Percentiles rank a stretch among this genome's conserved stretches.
These are phyloP conservation scores for Aspergillus spinulosporus DNA, from an alignment of 2,329 filamentous ascomycete species.

Conservation along the genomic window DNA sequence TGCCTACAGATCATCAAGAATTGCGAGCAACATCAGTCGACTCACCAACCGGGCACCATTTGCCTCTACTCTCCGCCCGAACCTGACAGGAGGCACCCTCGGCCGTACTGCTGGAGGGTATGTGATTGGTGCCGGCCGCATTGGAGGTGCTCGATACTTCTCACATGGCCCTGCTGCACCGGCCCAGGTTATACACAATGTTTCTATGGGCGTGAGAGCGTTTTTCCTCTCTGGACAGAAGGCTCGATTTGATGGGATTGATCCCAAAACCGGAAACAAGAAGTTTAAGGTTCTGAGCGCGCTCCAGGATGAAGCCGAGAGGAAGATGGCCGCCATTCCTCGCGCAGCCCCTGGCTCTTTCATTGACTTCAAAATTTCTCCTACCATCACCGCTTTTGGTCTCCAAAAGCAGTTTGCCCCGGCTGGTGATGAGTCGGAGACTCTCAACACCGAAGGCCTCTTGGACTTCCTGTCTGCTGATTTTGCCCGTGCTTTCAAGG, in stretches of 20 bases:
- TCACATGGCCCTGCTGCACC: slow-evolving; percentile 82
- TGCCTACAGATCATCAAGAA: slow-evolving; percentile 57
- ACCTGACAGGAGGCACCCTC: slow-evolving; percentile 83
- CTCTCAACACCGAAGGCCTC: slow-evolving; percentile 78
- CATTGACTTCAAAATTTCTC: slow-evolving; percentile 84
- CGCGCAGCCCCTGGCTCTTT: slow-evolving; percentile 68
- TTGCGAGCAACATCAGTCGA: slow-evolving; percentile 58
- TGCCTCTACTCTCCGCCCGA: slow-evolving; percentile 83
- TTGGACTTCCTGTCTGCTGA: slow-evolving; percentile 83
- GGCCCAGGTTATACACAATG: slow-evolving; percentile 89
- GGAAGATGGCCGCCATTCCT: slow-evolving; percentile 61
- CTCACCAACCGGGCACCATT: slow-evolving; percentile 79
- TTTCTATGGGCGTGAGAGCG: slow-evolving; percentile 87
- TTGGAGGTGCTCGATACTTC: slow-evolving; percentile 79
- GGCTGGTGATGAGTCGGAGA: slow-evolving; percentile 50
- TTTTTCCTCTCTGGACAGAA: slow-evolving; percentile 92
- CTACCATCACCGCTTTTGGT: slow-evolving; percentile 82
- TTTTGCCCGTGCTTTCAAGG: slow-evolving; percentile 82
- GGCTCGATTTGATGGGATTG: slow-evolving; percentile 78
- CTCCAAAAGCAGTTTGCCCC: slow-evolving; percentile 32
- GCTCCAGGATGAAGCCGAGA: slow-evolving; percentile 70
- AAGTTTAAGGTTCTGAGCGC: slow-evolving; percentile 75
- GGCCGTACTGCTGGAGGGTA: slow-evolving; percentile 91
- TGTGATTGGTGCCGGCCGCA: slow-evolving; percentile 65
- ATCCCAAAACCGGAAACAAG: slow-evolving; percentile 68